These are phyloP conservation scores for Lithospermum erythrorhizon DNA, from an alignment of 257 asterid genomes.

Conservation along the genomic window DNA sequence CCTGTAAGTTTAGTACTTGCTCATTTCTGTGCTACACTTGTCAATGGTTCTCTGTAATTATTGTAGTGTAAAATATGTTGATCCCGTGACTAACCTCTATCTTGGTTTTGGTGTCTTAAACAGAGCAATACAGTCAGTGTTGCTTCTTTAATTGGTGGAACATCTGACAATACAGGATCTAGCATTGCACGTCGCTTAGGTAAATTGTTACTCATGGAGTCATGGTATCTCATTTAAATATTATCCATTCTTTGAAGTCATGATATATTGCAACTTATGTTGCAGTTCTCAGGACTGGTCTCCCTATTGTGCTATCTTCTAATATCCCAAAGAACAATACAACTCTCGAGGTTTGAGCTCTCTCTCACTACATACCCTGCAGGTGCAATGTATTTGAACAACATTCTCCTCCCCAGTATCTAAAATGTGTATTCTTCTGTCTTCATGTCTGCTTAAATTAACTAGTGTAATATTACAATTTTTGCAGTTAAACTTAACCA, in stretches of 20 bases:
- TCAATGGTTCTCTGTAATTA: neutral
- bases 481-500: neutral
- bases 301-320: conserved; percentile 66
- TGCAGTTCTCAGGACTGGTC: conserved; percentile 74
- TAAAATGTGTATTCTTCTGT: neutral
- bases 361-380: neutral
- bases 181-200: conserved; percentile 89
- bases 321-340: conserved; percentile 79
- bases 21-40: conserved; percentile 1
- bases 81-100: neutral
- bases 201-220: conserved; percentile 14
- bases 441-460: neutral
- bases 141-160: conserved; percentile 64
- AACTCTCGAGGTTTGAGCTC: conserved; percentile 65
- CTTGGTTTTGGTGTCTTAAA: conserved; percentile 13
- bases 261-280: conserved; percentile 20
- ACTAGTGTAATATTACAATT: neutral
- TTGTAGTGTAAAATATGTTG: neutral
- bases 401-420: neutral
- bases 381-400: neutral
- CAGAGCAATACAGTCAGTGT: conserved; percentile 62
- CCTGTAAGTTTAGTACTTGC: conserved; percentile 44
- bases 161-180: conserved; percentile 75
- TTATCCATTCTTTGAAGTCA: conserved; percentile 3
- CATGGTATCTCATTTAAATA: neutral